These are phyloP conservation scores for Chloranthus sessilifolius DNA, from an alignment of 164 flowering plant genomes.

Conservation along the genomic window DNA sequence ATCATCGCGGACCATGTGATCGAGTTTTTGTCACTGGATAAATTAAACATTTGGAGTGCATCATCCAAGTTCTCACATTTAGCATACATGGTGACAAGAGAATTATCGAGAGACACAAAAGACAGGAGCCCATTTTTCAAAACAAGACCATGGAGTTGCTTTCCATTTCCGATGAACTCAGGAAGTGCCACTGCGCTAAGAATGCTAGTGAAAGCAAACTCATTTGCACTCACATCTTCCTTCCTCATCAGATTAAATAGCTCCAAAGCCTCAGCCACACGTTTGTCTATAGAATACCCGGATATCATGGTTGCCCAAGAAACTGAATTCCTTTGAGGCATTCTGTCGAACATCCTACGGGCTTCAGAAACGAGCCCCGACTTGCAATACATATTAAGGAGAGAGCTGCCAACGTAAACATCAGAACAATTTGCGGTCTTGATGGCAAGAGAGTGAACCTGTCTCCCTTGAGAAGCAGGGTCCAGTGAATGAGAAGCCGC, in stretches of 20 bases:
- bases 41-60: constrained; percentile 41
- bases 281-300: constrained; percentile 55
- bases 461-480: constrained; percentile 29
- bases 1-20: constrained; percentile 92
- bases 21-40: constrained; percentile 44
- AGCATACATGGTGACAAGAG: constrained; percentile 66
- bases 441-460: constrained; percentile 47
- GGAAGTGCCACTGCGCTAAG: constrained; percentile 43
- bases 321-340: constrained; percentile 66
- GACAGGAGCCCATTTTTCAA: constrained; percentile 40
- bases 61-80: constrained; percentile 58
- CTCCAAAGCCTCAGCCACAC: constrained; percentile 35
- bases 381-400: constrained; percentile 63
- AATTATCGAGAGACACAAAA: constrained; percentile 50
- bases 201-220: constrained; percentile 61
- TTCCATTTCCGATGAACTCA: constrained; percentile 33
- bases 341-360: constrained; percentile 58
- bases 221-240: constrained; percentile 37
- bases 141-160: constrained; percentile 50
- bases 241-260: constrained; percentile 37
- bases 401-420: constrained; percentile 63
- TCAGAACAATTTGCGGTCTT: constrained; percentile 33
- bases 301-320: constrained; percentile 80
- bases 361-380: constrained; percentile 43
- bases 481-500: constrained; percentile 34